phyloP scores from a whole-genome alignment of 2,329 filamentous ascomycete species.

The Cytospora mali region DNA sequence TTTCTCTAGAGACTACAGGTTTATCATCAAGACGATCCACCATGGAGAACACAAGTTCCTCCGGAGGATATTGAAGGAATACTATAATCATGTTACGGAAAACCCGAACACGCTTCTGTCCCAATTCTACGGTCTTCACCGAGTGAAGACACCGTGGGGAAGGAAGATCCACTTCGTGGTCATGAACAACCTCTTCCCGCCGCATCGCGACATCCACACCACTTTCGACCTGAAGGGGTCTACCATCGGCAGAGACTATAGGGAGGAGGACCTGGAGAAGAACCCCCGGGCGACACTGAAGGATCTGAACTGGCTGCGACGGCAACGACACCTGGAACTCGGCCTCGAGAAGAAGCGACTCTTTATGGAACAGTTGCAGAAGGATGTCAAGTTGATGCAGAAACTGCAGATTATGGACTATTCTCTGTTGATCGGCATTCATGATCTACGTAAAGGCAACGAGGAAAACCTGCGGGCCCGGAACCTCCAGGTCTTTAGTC shows the following conservation, averaged over 20 bases:
- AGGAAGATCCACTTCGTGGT: slow-evolving; percentile 99
- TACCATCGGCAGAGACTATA: slow-evolving; percentile 89
- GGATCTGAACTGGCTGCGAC: slow-evolving; percentile 92
- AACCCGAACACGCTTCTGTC: slow-evolving; percentile 97
- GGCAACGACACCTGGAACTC: slow-evolving; percentile 83
- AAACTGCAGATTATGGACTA: slow-evolving; percentile 98
- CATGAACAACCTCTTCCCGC: slow-evolving; percentile 99
- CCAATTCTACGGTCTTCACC: slow-evolving; percentile 95
- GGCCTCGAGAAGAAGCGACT: slow-evolving; percentile 84
- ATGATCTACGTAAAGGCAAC: slow-evolving; percentile 87
- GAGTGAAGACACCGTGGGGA: slow-evolving; percentile 97
- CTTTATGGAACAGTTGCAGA: slow-evolving; percentile 86
- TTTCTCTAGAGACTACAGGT: slow-evolving; percentile 98
- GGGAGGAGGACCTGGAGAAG: slow-evolving; percentile 80
- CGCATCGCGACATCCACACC: slow-evolving; percentile 94
- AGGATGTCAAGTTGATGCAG: slow-evolving; percentile 85
- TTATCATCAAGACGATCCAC: slow-evolving; percentile 99
- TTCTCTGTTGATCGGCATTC: slow-evolving; percentile 90
- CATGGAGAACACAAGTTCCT: slow-evolving; percentile 91
- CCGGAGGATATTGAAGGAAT: slow-evolving; percentile 82
- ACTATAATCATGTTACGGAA: slow-evolving; percentile 84
- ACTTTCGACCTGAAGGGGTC: slow-evolving; percentile 98
- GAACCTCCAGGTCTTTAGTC: slow-evolving; percentile 92
- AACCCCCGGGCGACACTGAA: slow-evolving; percentile 94
- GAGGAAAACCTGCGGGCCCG: slow-evolving; percentile 90